Evolutionary conservation across 495 filamentous ascomycete species (phyloP), one percentile per base, ranked within the genome.

Genomic region (Tuber aestivum): DNA sequence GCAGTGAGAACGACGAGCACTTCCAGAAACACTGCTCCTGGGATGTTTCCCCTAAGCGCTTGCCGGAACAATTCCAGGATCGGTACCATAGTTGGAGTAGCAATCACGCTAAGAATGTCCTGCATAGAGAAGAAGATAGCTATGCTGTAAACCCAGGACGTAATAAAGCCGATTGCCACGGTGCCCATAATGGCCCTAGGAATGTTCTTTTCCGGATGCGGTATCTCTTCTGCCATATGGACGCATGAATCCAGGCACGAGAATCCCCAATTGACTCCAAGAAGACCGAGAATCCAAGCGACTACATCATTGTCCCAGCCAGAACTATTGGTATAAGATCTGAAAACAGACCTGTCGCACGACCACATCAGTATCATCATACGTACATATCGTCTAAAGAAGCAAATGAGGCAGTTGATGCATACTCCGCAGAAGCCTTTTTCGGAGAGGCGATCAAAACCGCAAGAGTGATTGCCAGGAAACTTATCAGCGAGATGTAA

Each of bases 91-190:
- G 79, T 81, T 9, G 79, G 78, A 20, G 79, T 84, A 20, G 40
- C 69, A 32, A 84, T 72, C 12, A 89, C 84, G 4, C 74, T 76
- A 21, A 84, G 71, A 10, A 87, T 75, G 69, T 87, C 83, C 42
- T 84, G 83, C 77, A 89, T 86, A 42, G 85, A 80, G 76, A 89
- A 89, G 74, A 89, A 86, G 56, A 90, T 84, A 20, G 87, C 86
- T 41, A 89, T 85, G 77, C 87, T 83, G 80, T 88, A 90, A 35
- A 83, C 75, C 68, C 89, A 80, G 41, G 84, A 86, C 5, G 87
- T 87, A 71, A 85, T 40, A 77, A 89, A 89, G 27, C 87, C 87
- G 65, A 88, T 83, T 38, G 75, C 79, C 78, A 86, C 86, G 75
- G 89, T 88, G 12, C 85, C 85, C 23, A 87, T 76, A 41, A 89